Base-by-base conservation (phyloP, 345 rosid genomes). In the Hibiscus syriacus region DNA sequence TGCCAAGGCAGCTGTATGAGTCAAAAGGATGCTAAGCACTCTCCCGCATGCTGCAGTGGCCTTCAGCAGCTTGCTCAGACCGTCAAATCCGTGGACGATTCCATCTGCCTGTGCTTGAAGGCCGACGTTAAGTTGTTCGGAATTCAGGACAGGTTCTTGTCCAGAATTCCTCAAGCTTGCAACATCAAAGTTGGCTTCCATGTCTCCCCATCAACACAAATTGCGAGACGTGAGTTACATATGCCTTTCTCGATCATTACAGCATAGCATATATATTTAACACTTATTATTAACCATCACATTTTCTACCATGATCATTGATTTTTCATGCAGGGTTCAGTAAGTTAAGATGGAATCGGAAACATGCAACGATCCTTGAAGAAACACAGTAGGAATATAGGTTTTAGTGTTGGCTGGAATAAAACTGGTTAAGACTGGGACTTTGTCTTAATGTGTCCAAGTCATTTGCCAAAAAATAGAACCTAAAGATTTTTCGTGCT, bases 111-210 rank as follows among this genome's bases (percentile, higher is more conserved):
- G 32, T 80, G 82, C 74, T 25, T 83, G 65, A 83, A 74, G 68
- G 63, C 68, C 0, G 64, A 36, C 2, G 72, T 72, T 9, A 60
- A 38, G 54, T 74, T 74, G 3, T 9, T 71, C 8, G 77, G 80
- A 5, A 38, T 81, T 3, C 72, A 80, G 64, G 76, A 81, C 54
- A 65, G 67, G 68, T 77, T 71, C 76, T 55, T 81, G 70, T 69
- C 72, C 72, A 66, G 64, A 74, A 75, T 81, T 43, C 85, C 85
- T 53, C 5, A 10, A 2, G 71, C 75, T 12, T 83, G 83, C 79
- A 55, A 64, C 13, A 69, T 83, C 70, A 71, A 81, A 20, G 77
- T 83, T 45, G 82, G 80, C 1, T 83, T 79, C 70, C 71, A 77
- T 17, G 79, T 83, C 41, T 79, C 83, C 39, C n/a, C n/a, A 20